phyloP scores from a whole-genome alignment of 2,329 filamentous ascomycete genomes.

The Bisporella sp. region DNA sequence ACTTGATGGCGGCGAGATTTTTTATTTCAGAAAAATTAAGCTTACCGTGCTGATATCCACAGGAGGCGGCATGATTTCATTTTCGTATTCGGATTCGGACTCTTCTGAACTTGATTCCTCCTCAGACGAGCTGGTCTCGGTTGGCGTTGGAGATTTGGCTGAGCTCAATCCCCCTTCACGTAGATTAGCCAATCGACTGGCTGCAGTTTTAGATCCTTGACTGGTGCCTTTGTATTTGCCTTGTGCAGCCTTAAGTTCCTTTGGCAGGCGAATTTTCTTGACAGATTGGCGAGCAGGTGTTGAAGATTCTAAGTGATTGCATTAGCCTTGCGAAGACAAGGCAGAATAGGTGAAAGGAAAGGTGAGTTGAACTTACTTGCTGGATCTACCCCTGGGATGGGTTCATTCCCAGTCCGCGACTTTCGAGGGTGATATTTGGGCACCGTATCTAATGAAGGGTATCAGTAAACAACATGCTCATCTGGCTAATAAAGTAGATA shows the following conservation, averaged over 20 bases:
- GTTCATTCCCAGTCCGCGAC: constrained; percentile 23
- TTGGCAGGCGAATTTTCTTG: constrained; percentile 19
- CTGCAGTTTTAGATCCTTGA: constrained; percentile 12
- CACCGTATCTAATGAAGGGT: constrained; percentile 17
- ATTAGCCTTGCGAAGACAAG: no score
- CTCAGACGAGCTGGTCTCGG: constrained; percentile 25
- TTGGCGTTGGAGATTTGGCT: constrained; percentile 17
- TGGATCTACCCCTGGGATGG: constrained; percentile 22
- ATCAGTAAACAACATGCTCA: not conserved
- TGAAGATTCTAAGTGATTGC: constrained; percentile 12
- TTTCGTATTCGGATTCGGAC: constrained; percentile 27
- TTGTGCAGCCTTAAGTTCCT: constrained; percentile 14
- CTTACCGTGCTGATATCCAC: constrained; percentile 26
- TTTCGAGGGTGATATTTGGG: constrained; percentile 26
- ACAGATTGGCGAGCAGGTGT: constrained; percentile 14
- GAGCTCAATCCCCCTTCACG: constrained; percentile 14
- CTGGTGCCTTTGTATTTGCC: constrained; percentile 24
- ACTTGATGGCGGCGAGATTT: not conserved
- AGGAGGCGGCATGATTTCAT: constrained; percentile 15
- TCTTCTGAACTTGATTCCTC: constrained; percentile 26
- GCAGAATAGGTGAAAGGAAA: not conserved
- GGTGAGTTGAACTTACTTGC: constrained; percentile 19
- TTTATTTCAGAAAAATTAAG: not conserved
- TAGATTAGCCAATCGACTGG: constrained; percentile 12
- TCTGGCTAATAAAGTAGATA: no score